phyloP scores from a whole-genome alignment of 2,329 filamentous ascomycete genomes.

The Pseudocercospora eumusae region DNA sequence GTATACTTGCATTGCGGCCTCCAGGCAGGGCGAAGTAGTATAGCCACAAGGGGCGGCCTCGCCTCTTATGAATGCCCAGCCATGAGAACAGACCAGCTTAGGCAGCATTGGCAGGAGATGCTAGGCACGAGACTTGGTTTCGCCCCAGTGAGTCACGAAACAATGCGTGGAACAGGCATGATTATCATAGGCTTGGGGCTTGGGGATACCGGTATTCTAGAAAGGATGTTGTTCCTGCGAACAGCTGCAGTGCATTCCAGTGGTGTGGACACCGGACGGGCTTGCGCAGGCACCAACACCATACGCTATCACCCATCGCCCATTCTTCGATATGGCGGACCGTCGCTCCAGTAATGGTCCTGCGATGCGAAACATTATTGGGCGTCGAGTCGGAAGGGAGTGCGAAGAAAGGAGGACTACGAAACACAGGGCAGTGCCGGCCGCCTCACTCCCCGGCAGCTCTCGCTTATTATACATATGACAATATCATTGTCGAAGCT shows the following conservation, averaged over 20 bases:
- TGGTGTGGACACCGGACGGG: constrained; percentile 11
- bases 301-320: no score
- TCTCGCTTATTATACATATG: not conserved
- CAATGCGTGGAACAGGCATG: not conserved
- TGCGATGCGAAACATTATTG: constrained; percentile 16
- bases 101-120: constrained; percentile 11
- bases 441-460: not conserved
- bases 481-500: not conserved
- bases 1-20: constrained; percentile 9
- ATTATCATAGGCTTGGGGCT: no score
- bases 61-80: not conserved
- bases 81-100: constrained; percentile 2
- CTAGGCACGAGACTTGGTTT: constrained; percentile 2
- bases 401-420: constrained; percentile 13
- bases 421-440: not conserved
- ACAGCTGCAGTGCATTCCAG: constrained; percentile 12
- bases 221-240: constrained; percentile 9
- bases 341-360: constrained; percentile 5
- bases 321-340: constrained; percentile 7
- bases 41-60: constrained; percentile 9
- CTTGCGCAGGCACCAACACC: constrained; percentile 17
- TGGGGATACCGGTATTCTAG: not conserved
- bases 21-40: constrained; percentile 4
- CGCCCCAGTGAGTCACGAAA: constrained; percentile 4
- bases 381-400: constrained; percentile 10